phyloP scores from a whole-genome alignment of 176 grass and related monocot genomes.

The Zizania latifolia region DNA sequence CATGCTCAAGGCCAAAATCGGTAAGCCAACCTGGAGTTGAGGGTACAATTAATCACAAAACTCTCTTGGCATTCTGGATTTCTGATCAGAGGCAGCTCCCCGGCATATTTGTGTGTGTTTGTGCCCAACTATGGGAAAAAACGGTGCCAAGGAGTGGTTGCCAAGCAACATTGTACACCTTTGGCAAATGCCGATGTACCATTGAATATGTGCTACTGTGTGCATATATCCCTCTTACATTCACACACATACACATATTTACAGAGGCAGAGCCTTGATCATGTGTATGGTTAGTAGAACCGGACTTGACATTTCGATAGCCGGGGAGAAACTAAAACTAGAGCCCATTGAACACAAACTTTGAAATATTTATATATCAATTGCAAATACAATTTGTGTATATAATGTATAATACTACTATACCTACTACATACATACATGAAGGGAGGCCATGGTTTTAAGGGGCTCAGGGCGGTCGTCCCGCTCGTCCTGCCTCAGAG shows the following conservation, averaged over 20 bases:
- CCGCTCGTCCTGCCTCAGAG: too few species aligned
- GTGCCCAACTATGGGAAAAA: constrained; percentile 32
- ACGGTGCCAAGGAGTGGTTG: constrained; percentile 39
- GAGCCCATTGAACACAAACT: too few species aligned
- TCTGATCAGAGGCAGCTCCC: constrained; percentile 43
- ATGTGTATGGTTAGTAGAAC: too few species aligned
- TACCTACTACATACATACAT: too few species aligned
- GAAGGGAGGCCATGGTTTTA: too few species aligned
- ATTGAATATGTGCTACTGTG: constrained; percentile 14
- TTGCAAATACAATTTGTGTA: too few species aligned
- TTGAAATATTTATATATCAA: too few species aligned
- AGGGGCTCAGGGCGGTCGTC: too few species aligned
- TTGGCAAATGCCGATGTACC: constrained; percentile 73
- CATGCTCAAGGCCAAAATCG: constrained; percentile 34
- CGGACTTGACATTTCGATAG: too few species aligned
- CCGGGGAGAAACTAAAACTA: too few species aligned
- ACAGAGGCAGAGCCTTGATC: too few species aligned
- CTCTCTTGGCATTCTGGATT: constrained; percentile 19
- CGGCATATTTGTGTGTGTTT: constrained; percentile 39
- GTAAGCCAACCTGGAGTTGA: constrained; percentile 34
- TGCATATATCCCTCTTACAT: not conserved
- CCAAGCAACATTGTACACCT: constrained; percentile 66
- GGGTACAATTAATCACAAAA: constrained; percentile 17
- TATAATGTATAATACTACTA: too few species aligned
- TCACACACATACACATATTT: not conserved